Base-by-base conservation (phyloP, 495 filamentous ascomycete species). In the Echria macrotheca region DNA sequence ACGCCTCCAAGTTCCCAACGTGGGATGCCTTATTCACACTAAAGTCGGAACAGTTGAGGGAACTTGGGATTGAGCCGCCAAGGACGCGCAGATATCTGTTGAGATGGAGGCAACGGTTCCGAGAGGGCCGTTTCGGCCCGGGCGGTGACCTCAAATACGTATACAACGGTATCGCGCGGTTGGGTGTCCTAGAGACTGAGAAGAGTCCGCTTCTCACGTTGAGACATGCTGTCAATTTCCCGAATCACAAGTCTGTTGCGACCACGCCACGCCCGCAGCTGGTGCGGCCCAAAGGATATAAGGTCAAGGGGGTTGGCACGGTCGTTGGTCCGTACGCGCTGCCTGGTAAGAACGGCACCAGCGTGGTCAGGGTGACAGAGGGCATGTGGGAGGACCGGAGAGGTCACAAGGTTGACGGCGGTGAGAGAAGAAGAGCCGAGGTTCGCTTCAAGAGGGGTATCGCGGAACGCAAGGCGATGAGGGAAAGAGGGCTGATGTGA, bases 391-490 rank as follows among this genome's bases (percentile, higher is more conserved):
- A 94, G 70, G 73, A 86, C 56, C 75, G 68, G 59, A 75, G 85
- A 48, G 93, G 93, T 31, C 78, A 80, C 37, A 98, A 97, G 80
- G 79, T 96, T 52, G 93, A 98, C 74, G 93, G 93, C 59, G 93
- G 93, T 75, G 93, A 98, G 71, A 80, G 93, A 64, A 80, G 94
- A 65, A 82, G 78, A 68, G 84, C 82, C 14, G 85, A 95, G 69
- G 84, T 97, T 36, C 74, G 88, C 31, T 76, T 73, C 50, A 75
- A 74, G 70, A 67, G 62, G 53, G 62, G 71, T 18, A 63, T 74
- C n/a, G 70, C 69, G 2, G 69, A 75, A 59, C 69, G 73, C 4
- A 70, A 68, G 47, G 72, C 73, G 31, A 53, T 61, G 44, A 65
- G 69, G 25, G 72, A 76, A 28, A 41, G 37, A 29, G 59, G 61